Percentiles rank a stretch among this genome's conserved stretches.
Conservation (phyloP, 768 basidiomycete species). For the Kwoniella europaea region DNA sequence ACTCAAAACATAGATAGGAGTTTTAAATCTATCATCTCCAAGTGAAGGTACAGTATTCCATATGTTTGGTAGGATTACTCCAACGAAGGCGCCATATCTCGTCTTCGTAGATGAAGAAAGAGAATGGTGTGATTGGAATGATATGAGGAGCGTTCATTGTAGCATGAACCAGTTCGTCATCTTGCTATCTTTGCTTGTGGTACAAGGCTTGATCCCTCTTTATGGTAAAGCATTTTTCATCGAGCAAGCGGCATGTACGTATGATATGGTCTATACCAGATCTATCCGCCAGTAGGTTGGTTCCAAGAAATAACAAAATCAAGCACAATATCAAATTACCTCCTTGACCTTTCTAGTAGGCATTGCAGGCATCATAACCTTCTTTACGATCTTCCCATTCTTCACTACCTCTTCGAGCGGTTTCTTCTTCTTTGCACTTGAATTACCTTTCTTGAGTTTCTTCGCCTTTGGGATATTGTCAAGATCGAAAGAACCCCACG, state of each 20-base stretch:
- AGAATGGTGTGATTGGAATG: not conserved
- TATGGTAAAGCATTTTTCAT: no score
- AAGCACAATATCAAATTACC: not conserved
- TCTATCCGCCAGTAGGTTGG: no score
- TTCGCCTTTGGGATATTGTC: not conserved
- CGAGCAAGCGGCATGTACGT: no score
- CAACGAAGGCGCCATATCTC: not conserved
- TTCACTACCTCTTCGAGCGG: slow-evolving; percentile 19
- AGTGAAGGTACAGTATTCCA: not conserved
- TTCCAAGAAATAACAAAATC: not conserved
- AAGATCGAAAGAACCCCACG: slow-evolving; percentile 41
- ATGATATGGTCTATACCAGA: no score
- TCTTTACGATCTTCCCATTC: slow-evolving; percentile 34
- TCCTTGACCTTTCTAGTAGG: slow-evolving; percentile 19
- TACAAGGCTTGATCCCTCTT: no score
- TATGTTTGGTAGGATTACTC: not conserved
- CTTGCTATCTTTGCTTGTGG: no score
- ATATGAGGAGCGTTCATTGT: not conserved
- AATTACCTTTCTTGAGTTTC: slow-evolving; percentile 13
- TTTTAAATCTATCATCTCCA: not conserved
- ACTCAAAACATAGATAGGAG: not conserved
- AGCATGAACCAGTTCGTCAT: no score
- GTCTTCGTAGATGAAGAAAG: not conserved
- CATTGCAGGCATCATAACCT: slow-evolving; percentile 53
- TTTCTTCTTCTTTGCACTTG: slow-evolving; percentile 7